phyloP scores from a whole-genome alignment of 441 rosid genomes.

The Raphanus hybrid region DNA sequence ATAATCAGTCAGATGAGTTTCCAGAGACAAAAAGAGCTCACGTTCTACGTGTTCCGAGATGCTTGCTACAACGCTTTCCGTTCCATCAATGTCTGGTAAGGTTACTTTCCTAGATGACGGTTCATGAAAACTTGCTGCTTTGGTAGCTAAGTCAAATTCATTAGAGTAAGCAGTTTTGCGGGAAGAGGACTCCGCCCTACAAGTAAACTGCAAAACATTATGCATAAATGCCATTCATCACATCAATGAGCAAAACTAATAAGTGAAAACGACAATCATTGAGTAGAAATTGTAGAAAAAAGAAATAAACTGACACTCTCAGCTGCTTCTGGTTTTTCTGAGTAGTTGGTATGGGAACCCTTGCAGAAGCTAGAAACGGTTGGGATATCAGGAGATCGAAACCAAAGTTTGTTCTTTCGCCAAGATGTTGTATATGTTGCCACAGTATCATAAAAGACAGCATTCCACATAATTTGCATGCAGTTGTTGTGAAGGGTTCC shows the following conservation, averaged over 20 bases:
- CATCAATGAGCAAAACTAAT: conserved; percentile 16
- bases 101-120: conserved; percentile 43
- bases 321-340: conserved; percentile 40
- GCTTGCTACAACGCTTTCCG: conserved; percentile 42
- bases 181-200: conserved; percentile 48
- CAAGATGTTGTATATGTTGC: conserved; percentile 62
- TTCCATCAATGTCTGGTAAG: conserved; percentile 31
- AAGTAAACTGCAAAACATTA: conserved; percentile 48
- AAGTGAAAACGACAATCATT: neutral
- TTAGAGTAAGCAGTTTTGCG: conserved; percentile 50
- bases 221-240: conserved; percentile 35
- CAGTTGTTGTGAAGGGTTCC: conserved; percentile 66
- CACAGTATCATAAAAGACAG: conserved; percentile 77
- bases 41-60: conserved; percentile 60
- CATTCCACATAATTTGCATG: conserved; percentile 93
- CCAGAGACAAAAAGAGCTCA: conserved; percentile 67
- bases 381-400: conserved; percentile 45
- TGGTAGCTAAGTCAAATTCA: conserved; percentile 50
- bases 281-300: neutral
- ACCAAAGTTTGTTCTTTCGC: conserved; percentile 82
- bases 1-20: conserved; percentile 55
- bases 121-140: conserved; percentile 37
- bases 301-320: conserved; percentile 47
- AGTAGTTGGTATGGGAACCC: conserved; percentile 38
- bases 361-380: conserved; percentile 31